Percentiles rank a stretch among this genome's conserved stretches.
These are phyloP conservation scores for Polyporus tsugae DNA, from an alignment of 1,284 basidiomycete species.

Conservation along the genomic window DNA sequence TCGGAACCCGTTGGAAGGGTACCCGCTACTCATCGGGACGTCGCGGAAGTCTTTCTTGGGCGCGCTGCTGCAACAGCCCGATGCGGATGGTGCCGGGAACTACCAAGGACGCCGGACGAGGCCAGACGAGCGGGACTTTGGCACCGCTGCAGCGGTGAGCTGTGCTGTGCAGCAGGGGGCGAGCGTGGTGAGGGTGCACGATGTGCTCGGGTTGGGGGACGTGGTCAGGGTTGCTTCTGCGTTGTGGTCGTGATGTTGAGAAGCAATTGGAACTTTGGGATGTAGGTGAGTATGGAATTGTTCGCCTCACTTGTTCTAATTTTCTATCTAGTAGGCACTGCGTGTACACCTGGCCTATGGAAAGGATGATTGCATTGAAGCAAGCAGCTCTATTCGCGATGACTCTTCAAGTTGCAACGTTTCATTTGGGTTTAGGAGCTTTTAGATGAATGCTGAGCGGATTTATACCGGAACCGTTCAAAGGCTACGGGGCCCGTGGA, in stretches of 20 bases:
- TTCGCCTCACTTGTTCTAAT: background rate
- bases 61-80: slow-evolving; percentile 56
- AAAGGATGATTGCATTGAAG: no score
- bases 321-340: no score
- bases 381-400: no score
- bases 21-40: slow-evolving; percentile 80
- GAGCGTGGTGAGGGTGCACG: slow-evolving; percentile 86
- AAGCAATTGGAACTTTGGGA: background rate
- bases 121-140: slow-evolving; percentile 77
- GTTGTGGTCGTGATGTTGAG: slow-evolving; percentile 43
- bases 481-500: no score
- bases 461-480: no score
- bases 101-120: slow-evolving; percentile 58
- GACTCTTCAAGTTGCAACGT: no score
- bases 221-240: slow-evolving; percentile 61
- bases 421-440: no score
- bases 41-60: slow-evolving; percentile 91
- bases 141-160: slow-evolving; percentile 84
- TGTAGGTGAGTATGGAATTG: background rate
- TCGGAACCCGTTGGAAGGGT: slow-evolving; percentile 66
- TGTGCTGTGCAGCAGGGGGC: slow-evolving; percentile 82
- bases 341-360: no score
- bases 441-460: no score
- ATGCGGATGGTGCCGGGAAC: slow-evolving; percentile 41
- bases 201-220: slow-evolving; percentile 75